phyloP scores from a whole-genome alignment of 805 yeast species.

The Nakazawaea holstii region DNA sequence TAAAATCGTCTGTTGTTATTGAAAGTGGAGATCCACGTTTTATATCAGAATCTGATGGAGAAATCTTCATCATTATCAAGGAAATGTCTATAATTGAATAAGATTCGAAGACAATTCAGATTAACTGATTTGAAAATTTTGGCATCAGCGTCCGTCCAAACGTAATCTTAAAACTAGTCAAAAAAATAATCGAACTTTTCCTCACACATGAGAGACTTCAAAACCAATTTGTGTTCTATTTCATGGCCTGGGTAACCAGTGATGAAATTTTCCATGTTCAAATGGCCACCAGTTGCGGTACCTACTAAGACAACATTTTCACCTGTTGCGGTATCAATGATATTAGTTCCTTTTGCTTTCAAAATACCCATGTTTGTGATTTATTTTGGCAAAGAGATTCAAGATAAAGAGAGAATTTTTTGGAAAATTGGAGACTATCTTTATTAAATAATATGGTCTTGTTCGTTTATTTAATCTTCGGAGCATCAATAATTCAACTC shows the following conservation, averaged over 20 bases:
- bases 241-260: constrained; percentile 53
- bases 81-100: constrained; percentile 48
- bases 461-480: no score
- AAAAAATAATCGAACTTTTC: constrained; percentile 45
- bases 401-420: no score
- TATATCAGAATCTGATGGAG: constrained; percentile 55
- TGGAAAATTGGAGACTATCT: no score
- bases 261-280: constrained; percentile 53
- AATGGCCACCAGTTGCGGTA: constrained; percentile 44
- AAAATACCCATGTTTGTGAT: constrained; percentile 19
- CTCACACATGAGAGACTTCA: constrained; percentile 34
- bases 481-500: no score
- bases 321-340: constrained; percentile 34
- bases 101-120: constrained; percentile 43
- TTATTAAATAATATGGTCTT: no score
- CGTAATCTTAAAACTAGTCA: constrained; percentile 46
- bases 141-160: constrained; percentile 48
- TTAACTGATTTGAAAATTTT: constrained; percentile 36
- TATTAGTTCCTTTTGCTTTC: constrained; percentile 40
- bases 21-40: constrained; percentile 7
- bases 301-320: constrained; percentile 38
- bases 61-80: constrained; percentile 49
- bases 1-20: constrained; percentile 3
- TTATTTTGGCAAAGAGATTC: background rate
- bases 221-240: constrained; percentile 40